These are phyloP conservation scores for Butyriboletus loyo DNA, from an alignment of 768 basidiomycete genomes.

Conservation along the genomic window DNA sequence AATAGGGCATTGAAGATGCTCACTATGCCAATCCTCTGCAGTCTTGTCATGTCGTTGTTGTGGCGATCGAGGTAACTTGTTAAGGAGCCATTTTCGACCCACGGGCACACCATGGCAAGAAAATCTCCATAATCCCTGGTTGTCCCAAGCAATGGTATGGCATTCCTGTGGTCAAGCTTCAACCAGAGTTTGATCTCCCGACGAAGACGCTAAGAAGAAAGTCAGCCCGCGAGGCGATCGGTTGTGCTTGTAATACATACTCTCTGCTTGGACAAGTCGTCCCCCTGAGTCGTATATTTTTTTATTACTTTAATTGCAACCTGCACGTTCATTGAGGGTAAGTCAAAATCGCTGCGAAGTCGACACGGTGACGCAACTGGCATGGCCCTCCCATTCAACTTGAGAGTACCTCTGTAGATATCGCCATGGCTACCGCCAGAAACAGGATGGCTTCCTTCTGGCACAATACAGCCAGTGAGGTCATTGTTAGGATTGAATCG, in stretches of 20 bases:
- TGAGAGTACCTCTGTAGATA: constrained; percentile 18
- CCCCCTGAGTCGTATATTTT: constrained; percentile 13
- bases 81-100: constrained; percentile 31
- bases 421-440: constrained; percentile 21
- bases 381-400: constrained; percentile 7
- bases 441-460: constrained; percentile 13
- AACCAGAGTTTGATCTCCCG: constrained; percentile 33
- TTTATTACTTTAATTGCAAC: constrained; percentile 28
- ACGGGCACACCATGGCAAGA: constrained; percentile 34
- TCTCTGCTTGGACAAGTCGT: constrained; percentile 14
- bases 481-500: constrained; percentile 9
- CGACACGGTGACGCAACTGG: constrained; percentile 1
- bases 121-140: constrained; percentile 28
- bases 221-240: neutral
- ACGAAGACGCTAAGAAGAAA: constrained; percentile 15
- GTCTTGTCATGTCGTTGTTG: constrained; percentile 10
- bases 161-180: constrained; percentile 28
- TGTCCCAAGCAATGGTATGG: constrained; percentile 30
- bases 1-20: neutral
- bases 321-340: neutral
- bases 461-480: constrained; percentile 11
- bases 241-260: neutral
- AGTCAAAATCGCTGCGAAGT: neutral
- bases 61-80: constrained; percentile 19
- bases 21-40: constrained; percentile 16